Evolutionary conservation across 768 basidiomycete species (phyloP).

Genomic region (Termitomyces sp.): DNA sequence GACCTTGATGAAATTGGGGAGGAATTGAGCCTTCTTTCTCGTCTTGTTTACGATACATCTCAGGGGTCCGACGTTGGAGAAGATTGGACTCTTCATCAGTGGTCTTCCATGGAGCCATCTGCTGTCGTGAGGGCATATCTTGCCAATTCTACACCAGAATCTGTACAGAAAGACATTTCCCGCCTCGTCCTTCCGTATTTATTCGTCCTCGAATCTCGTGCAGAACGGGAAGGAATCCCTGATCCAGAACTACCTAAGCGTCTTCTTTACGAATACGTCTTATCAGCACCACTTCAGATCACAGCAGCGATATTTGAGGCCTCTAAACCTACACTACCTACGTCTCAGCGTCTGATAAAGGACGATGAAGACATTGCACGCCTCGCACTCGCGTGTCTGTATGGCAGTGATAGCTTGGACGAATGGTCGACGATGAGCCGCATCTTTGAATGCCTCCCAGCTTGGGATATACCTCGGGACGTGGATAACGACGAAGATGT

Average conservation of each 20-base stretch:
- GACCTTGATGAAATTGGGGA: conserved; percentile 85
- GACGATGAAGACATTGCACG: conserved; percentile 82
- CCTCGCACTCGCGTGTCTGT: conserved; percentile 83
- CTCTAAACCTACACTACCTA: conserved; percentile 83
- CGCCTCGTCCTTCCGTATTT: conserved; percentile 88
- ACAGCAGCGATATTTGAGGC: conserved; percentile 79
- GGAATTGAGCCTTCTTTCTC: conserved; percentile 82
- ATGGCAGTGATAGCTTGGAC: conserved; percentile 67
- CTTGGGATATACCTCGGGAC: conserved; percentile 64
- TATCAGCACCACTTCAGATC: conserved; percentile 60
- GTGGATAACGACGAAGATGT: conserved; percentile 64
- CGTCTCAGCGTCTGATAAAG: conserved; percentile 65
- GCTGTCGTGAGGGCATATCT: conserved; percentile 74
- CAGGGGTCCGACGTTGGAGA: conserved; percentile 36
- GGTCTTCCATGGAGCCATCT: conserved; percentile 63
- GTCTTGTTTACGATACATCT: conserved; percentile 80
- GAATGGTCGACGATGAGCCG: conserved; percentile 83
- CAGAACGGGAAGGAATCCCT: conserved; percentile 72
- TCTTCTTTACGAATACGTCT: conserved; percentile 66
- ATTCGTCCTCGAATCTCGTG: conserved; percentile 83
- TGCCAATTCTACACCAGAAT: conserved; percentile 57
- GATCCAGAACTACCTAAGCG: conserved; percentile 62
- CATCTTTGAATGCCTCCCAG: conserved; percentile 95
- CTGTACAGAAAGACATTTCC: conserved; percentile 61
- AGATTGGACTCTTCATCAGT: conserved; percentile 75